Percentiles rank a stretch among this genome's conserved stretches.
Evolutionary conservation across 2,329 filamentous ascomycete species (phyloP).

Genomic region (Fusarium equiseti): DNA sequence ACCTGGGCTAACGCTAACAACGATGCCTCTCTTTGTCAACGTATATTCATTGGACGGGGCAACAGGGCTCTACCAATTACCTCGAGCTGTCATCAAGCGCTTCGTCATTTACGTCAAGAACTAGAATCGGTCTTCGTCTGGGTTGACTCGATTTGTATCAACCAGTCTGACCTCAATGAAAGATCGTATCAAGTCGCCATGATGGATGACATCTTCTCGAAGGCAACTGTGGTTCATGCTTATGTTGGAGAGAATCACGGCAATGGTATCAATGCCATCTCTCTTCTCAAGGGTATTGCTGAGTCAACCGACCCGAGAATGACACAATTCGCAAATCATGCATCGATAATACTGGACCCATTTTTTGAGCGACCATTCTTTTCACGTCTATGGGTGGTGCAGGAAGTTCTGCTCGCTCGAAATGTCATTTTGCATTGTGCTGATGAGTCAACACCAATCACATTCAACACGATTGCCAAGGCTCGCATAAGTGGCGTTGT

Average conservation of each 20-base stretch:
- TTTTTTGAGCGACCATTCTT: slow-evolving; percentile 25
- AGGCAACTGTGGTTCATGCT: slow-evolving; percentile 14
- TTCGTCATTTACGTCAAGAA: slow-evolving; percentile 8
- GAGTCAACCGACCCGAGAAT: neutral
- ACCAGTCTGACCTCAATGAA: slow-evolving; percentile 22
- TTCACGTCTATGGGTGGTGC: slow-evolving; percentile 28
- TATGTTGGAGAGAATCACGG: slow-evolving; percentile 22
- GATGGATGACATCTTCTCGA: slow-evolving; percentile 27
- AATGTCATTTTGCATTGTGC: slow-evolving; percentile 20
- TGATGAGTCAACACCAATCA: neutral
- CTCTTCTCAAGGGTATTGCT: neutral
- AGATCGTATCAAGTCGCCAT: slow-evolving; percentile 28
- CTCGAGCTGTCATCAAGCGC: slow-evolving; percentile 20
- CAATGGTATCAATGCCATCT: slow-evolving; percentile 1
- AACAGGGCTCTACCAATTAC: slow-evolving; percentile 30
- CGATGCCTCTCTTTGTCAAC: slow-evolving; percentile 21
- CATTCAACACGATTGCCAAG: neutral
- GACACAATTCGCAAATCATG: neutral
- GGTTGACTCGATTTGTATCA: slow-evolving; percentile 33
- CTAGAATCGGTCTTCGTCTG: slow-evolving; percentile 10
- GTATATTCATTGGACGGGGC: slow-evolving; percentile 25
- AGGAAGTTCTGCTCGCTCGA: slow-evolving; percentile 23
- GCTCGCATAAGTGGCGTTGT: neutral
- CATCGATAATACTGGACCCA: neutral
- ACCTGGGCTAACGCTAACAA: slow-evolving; percentile 24